Evolutionary conservation across 306 rosid species (phyloP).

Genomic region (Macrotyloma uniflorum): DNA sequence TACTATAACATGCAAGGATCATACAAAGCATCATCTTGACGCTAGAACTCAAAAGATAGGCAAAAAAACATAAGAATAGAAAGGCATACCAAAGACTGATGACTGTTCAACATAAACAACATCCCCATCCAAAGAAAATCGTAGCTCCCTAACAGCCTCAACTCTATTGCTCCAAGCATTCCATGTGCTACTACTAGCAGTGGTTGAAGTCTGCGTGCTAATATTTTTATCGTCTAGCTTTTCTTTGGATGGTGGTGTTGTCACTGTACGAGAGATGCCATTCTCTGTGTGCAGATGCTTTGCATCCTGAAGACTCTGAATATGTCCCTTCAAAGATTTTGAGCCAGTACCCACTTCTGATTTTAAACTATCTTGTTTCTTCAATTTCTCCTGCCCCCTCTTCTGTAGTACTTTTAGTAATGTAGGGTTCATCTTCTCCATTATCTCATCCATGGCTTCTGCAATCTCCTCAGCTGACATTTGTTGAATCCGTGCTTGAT

Average conservation of each 20-base stretch:
- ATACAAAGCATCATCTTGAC: constrained; percentile 18
- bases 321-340: constrained; percentile 39
- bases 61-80: constrained; percentile 2
- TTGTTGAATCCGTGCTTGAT: constrained; percentile 57
- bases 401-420: constrained; percentile 59
- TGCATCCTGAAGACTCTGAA: constrained; percentile 42
- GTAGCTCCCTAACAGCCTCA: constrained; percentile 67
- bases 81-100: constrained; percentile 54
- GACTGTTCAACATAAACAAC: constrained; percentile 49
- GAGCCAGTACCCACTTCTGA: constrained; percentile 39
- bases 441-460: constrained; percentile 73
- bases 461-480: constrained; percentile 82
- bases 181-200: constrained; percentile 64
- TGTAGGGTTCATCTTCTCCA: constrained; percentile 72
- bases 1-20: constrained; percentile 20
- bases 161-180: constrained; percentile 88
- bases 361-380: constrained; percentile 38
- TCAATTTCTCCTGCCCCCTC: constrained; percentile 72
- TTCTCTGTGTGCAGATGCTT: constrained; percentile 36
- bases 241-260: constrained; percentile 36
- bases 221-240: constrained; percentile 39
- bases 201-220: constrained; percentile 37
- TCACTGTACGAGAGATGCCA: constrained; percentile 28
- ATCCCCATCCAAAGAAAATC: constrained; percentile 82
- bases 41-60: constrained; percentile 12